Conservation (phyloP, 2,329 filamentous ascomycete genomes). For the Ophioceras dolichostomum region DNA sequence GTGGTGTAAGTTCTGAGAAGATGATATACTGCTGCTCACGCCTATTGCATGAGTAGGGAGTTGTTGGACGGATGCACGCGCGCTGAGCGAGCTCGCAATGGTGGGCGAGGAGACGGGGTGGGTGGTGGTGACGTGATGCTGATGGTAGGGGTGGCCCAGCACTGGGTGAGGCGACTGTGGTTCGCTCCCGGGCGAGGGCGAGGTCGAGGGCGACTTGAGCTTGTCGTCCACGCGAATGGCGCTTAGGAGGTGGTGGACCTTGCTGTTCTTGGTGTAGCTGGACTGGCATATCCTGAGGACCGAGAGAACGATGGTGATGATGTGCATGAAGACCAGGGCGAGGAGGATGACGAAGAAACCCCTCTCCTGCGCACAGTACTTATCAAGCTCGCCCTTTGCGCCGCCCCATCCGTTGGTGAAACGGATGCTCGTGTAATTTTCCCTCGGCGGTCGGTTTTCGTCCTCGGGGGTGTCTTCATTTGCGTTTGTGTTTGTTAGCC, state of each 20-base stretch:
- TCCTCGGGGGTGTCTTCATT: slow-evolving; percentile 1
- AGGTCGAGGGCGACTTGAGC: background rate
- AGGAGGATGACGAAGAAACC: slow-evolving; percentile 19
- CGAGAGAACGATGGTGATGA: slow-evolving; percentile 15
- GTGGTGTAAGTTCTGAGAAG: too few relatives aligned
- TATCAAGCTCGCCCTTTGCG: slow-evolving; percentile 15
- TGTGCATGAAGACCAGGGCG: slow-evolving; percentile 16
- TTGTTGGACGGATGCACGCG: slow-evolving; percentile 10
- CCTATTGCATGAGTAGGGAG: too few relatives aligned
- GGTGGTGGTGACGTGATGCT: slow-evolving; percentile 4
- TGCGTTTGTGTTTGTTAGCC: too few relatives aligned
- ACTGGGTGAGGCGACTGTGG: slow-evolving; percentile 1
- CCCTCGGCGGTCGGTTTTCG: slow-evolving; percentile 5
- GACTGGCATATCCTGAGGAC: slow-evolving; percentile 16
- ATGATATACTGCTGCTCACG: too few relatives aligned
- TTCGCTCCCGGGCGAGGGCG: slow-evolving; percentile 1
- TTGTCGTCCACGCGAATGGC: slow-evolving; percentile 1
- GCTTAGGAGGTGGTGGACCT: background rate
- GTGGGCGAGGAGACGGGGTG: too few relatives aligned
- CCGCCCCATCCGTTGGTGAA: slow-evolving; percentile 16
- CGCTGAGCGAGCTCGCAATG: slow-evolving; percentile 14
- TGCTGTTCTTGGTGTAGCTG: background rate
- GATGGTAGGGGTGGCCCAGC: too few relatives aligned
- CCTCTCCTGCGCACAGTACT: slow-evolving; percentile 17
- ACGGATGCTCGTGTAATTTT: slow-evolving; percentile 15